These are phyloP conservation scores for Coemansia sp. DNA, from an alignment of 192 early-diverging fungal genomes.

Conservation along the genomic window DNA sequence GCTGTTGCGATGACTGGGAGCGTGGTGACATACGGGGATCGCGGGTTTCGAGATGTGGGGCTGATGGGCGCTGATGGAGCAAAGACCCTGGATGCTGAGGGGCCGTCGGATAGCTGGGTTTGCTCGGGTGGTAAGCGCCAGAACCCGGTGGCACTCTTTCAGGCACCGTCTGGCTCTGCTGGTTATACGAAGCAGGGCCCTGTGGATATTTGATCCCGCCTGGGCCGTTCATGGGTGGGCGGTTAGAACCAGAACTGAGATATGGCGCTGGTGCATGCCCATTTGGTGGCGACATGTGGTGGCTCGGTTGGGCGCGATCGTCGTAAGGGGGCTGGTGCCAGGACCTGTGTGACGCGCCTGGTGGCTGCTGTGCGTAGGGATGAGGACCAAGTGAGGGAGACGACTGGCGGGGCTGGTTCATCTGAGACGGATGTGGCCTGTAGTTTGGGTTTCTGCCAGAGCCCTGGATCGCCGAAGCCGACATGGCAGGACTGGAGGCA, in stretches of 20 bases:
- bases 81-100: neutral
- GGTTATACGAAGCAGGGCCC: neutral
- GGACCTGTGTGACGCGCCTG: neutral
- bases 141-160: constrained; percentile 1
- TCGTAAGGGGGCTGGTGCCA: neutral
- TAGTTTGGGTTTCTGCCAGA: constrained; percentile 6
- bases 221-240: neutral
- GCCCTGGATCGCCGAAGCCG: neutral
- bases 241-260: neutral
- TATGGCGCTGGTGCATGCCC: neutral
- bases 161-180: neutral
- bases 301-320: neutral
- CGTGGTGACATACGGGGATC: neutral
- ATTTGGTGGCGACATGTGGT: neutral
- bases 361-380: neutral
- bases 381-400: neutral
- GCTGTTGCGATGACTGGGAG: neutral
- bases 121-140: neutral
- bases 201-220: neutral
- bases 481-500: neutral
- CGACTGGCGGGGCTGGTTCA: constrained; percentile 9
- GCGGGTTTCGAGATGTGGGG: neutral
- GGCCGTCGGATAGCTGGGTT: neutral
- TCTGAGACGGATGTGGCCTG: constrained; percentile 8
- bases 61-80: neutral